Evolutionary conservation across 2,329 filamentous ascomycete species (phyloP).

Genomic region (Thermothelomyces thermophilus): DNA sequence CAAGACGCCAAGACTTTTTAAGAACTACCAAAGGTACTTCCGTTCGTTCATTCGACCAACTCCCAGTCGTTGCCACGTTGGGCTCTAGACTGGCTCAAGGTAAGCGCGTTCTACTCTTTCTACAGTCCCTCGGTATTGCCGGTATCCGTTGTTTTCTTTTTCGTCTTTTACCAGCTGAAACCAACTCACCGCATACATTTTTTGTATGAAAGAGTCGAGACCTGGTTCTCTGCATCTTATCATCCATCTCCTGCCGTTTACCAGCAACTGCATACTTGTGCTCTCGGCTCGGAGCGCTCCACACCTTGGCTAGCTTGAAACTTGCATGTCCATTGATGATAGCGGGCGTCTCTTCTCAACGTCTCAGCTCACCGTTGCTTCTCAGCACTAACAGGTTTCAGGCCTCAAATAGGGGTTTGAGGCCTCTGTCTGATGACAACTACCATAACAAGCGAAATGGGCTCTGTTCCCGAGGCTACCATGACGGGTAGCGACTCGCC

Average conservation of each 20-base stretch:
- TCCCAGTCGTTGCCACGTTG: conserved; percentile 12
- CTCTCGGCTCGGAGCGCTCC: not conserved
- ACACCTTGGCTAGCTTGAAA: not conserved
- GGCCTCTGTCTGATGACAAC: not conserved
- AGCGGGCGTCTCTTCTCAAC: not conserved
- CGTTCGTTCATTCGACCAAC: not conserved
- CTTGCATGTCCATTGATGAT: not conserved
- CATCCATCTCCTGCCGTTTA: not conserved
- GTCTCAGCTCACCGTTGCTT: not conserved
- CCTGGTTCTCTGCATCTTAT: not conserved
- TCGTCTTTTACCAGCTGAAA: not conserved
- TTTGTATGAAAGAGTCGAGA: not conserved
- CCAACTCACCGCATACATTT: not conserved
- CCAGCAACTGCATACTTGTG: not conserved
- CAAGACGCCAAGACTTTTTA: conserved; percentile 9
- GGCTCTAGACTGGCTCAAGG: conserved; percentile 8
- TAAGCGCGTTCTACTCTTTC: conserved; percentile 8
- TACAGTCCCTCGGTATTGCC: not conserved
- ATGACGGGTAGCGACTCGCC: not conserved
- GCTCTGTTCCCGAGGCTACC: not conserved
- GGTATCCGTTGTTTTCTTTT: not conserved
- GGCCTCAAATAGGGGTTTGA: no score
- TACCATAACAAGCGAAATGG: not conserved
- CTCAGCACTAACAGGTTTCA: not conserved
- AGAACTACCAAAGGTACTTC: no score